These are phyloP conservation scores for Castanea sativa DNA, from an alignment of 306 rosid species.

Conservation along the genomic window DNA sequence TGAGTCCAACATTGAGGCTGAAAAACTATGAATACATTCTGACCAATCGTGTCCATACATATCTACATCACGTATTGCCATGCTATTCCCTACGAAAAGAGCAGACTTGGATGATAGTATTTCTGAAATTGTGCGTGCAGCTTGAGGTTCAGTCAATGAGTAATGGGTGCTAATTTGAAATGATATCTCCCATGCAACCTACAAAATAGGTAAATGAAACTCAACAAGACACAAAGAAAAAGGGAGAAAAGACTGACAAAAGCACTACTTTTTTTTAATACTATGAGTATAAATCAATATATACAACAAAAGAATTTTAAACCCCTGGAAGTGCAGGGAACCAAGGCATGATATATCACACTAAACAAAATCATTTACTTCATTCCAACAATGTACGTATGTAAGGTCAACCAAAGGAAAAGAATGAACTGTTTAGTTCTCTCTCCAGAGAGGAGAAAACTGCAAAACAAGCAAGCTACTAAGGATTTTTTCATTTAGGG, in stretches of 20 bases:
- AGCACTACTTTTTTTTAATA: neutral
- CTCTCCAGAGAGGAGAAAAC: neutral
- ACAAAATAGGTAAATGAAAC: conserved; percentile 21
- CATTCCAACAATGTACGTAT: neutral
- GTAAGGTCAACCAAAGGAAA: neutral
- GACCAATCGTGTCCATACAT: conserved; percentile 79
- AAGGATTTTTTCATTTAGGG: neutral
- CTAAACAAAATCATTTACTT: neutral
- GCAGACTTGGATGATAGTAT: conserved; percentile 68
- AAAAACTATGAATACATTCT: conserved; percentile 29
- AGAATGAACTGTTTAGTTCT: neutral
- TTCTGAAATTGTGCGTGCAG: conserved; percentile 63
- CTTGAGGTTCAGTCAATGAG: conserved; percentile 86
- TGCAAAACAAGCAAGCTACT: neutral
- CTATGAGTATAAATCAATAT: neutral
- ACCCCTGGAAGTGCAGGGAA: conserved; percentile 4
- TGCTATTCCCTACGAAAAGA: conserved; percentile 93
- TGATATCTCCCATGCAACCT: conserved; percentile 82
- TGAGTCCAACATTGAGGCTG: conserved; percentile 43
- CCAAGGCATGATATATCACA: conserved; percentile 3
- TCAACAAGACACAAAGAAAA: neutral
- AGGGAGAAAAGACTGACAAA: neutral
- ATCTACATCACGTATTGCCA: conserved; percentile 91
- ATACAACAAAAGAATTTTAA: conserved; percentile 12
- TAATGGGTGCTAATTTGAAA: conserved; percentile 68